These are phyloP conservation scores for Alternaria tenuissima DNA, from an alignment of 2,329 filamentous ascomycete species.

Conservation along the genomic window DNA sequence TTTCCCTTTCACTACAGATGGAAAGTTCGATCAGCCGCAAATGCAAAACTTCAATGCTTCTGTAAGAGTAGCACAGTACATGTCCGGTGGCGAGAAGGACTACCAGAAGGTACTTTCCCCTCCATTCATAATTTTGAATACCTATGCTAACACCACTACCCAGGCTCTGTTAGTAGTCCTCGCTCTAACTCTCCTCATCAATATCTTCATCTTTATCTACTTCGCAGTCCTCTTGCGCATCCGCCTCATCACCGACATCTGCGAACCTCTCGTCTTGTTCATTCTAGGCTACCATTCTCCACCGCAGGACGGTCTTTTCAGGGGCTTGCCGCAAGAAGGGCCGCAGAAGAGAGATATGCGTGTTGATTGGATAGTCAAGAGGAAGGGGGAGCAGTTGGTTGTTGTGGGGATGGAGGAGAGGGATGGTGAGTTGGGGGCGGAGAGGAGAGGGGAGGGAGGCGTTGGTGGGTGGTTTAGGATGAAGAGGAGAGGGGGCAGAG, in stretches of 20 bases:
- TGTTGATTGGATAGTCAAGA: slow-evolving; percentile 9
- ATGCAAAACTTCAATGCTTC: slow-evolving; percentile 15
- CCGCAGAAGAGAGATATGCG: slow-evolving; percentile 3
- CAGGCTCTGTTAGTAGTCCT: slow-evolving; percentile 11
- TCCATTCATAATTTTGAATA: no score
- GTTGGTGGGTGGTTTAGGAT: slow-evolving; percentile 4
- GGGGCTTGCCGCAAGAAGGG: slow-evolving; percentile 6
- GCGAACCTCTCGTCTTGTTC: slow-evolving; percentile 17
- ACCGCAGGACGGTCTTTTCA: not conserved
- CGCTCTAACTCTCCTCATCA: slow-evolving; percentile 4
- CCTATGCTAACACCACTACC: not conserved
- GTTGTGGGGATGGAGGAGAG: slow-evolving; percentile 4
- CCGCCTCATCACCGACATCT: slow-evolving; percentile 14
- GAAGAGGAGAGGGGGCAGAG: not conserved
- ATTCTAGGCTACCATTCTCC: slow-evolving; percentile 13
- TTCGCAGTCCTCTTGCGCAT: slow-evolving; percentile 9
- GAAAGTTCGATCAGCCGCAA: not conserved
- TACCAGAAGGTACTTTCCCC: slow-evolving; percentile 9
- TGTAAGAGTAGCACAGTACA: slow-evolving; percentile 17
- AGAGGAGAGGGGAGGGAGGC: not conserved
- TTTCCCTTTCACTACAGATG: slow-evolving; percentile 1
- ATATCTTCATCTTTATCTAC: slow-evolving; percentile 16
- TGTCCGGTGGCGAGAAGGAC: slow-evolving; percentile 15
- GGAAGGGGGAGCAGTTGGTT: slow-evolving; percentile 3
- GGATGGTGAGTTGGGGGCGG: not conserved